These are phyloP conservation scores for Aspergillus fijiensis DNA, from an alignment of 2,329 filamentous ascomycete species.

Conservation along the genomic window DNA sequence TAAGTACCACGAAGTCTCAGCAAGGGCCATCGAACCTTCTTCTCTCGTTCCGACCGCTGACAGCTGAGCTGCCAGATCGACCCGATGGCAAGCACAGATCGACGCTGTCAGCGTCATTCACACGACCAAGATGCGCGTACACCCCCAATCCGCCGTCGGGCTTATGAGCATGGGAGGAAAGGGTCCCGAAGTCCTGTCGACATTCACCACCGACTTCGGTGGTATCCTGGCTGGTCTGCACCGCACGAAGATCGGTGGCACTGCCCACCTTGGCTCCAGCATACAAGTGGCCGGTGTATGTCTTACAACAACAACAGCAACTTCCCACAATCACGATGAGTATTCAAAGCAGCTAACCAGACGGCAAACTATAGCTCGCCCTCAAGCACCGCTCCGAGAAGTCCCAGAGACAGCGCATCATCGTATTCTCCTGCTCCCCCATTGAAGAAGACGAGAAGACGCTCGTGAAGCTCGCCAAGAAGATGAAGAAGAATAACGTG, in stretches of 20 bases:
- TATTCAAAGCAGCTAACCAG: constrained; percentile 9
- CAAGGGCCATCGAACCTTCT: constrained; percentile 5
- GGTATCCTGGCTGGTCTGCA: constrained; percentile 91
- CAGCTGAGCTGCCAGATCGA: constrained; percentile 62
- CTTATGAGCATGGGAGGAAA: constrained; percentile 99
- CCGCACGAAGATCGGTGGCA: constrained; percentile 89
- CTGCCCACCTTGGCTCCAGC: constrained; percentile 82
- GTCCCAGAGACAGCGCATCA: constrained; percentile 91
- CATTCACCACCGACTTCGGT: constrained; percentile 92
- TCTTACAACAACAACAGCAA: background rate
- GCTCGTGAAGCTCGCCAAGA: constrained; percentile 85
- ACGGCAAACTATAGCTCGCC: constrained; percentile 64
- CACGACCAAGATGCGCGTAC: constrained; percentile 89
- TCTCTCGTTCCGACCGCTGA: constrained; percentile 19
- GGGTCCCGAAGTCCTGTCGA: constrained; percentile 95
- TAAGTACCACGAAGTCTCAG: constrained; percentile 33
- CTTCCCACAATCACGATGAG: too few species aligned
- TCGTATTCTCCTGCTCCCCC: constrained; percentile 93
- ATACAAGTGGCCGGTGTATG: constrained; percentile 93
- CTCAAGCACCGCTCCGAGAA: constrained; percentile 98
- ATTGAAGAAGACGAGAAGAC: constrained; percentile 87
- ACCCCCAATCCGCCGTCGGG: constrained; percentile 95
- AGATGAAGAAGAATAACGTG: constrained; percentile 98
- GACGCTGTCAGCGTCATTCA: constrained; percentile 95
- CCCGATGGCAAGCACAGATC: constrained; percentile 92